Base-by-base conservation (phyloP, 2,329 filamentous ascomycete genomes). In the Ceratocystis lukuohia region DNA sequence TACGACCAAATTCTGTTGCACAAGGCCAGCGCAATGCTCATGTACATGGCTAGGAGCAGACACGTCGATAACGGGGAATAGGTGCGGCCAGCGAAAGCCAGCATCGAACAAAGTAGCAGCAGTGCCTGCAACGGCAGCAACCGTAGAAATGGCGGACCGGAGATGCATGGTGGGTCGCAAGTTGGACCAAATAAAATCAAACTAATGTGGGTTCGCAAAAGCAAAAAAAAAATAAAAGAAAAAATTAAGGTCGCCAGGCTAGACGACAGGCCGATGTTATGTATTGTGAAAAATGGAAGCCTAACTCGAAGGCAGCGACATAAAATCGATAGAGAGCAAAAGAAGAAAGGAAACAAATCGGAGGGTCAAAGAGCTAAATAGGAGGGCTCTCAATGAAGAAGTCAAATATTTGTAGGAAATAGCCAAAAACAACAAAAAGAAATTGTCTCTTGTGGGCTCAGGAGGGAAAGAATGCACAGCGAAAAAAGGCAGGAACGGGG, bases 101-200 rank as follows among this genome's bases (percentile, higher is more conserved):
- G 66, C 59, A 37, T 66, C 66, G 20, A 65, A 37, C 1, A 68
- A 28, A 7, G 57, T 66, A n/a, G 61, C 66, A 5, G 20, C 66
- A n/a, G 64, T 63, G 28, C 59, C 64, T 33, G 65, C 53, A 25
- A 41, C 66, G 45, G 64, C 64, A 33, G 64, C 64, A 10, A 59
- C 37, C 5, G 41, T 44, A n/a, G 66, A 68, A n/a, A 68, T 59
- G n/a, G 61, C 59, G 10, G 66, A 63, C 48, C 63, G 64, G 59
- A 68, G 46, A 41, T 63, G 62, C 66, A 67, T 65, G 10, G 44
- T 17, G 20, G 20, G 20, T 12, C 20, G 20, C 37, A 41, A 12
- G 37, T 10, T 41, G 15, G 3, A 12, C 37, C 3, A 41, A 41
- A 15, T 12, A 15, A 15, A 15, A 41, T 15, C 37, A 41, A 37